Evolutionary conservation across 1,284 basidiomycete species (phyloP).

Genomic region (Cerrena zonata): DNA sequence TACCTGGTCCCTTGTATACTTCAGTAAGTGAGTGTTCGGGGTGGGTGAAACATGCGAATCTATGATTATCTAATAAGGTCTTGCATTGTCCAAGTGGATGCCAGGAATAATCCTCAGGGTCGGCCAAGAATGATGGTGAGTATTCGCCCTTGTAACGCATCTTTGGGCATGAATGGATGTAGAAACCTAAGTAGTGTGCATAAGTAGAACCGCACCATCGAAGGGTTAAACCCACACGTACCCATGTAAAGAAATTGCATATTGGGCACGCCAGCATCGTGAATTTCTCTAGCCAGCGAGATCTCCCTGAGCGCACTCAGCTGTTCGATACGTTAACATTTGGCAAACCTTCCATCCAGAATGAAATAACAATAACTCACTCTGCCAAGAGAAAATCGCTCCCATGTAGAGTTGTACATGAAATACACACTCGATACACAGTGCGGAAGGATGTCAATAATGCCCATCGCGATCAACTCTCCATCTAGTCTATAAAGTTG

Average conservation of each 20-base stretch:
- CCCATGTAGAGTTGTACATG: conserved; percentile 81
- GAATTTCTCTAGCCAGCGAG: conserved; percentile 67
- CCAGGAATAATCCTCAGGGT: conserved; percentile 83
- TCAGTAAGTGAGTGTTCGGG: conserved; percentile 48
- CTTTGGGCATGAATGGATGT: conserved; percentile 87
- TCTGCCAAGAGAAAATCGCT: conserved; percentile 79
- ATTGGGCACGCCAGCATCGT: conserved; percentile 55
- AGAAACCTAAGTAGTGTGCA: conserved; percentile 59
- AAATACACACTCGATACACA: conserved; percentile 97
- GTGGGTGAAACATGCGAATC: conserved; percentile 64
- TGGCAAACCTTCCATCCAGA: not conserved
- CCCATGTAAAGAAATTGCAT: conserved; percentile 82
- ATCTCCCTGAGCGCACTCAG: conserved; percentile 80
- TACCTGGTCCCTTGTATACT: conserved; percentile 10
- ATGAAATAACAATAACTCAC: conserved; percentile 28
- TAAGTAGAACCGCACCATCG: not conserved
- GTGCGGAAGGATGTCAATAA: conserved; percentile 84
- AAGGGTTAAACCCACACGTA: conserved; percentile 34
- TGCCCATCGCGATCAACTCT: conserved; percentile 78
- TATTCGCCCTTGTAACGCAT: conserved; percentile 98
- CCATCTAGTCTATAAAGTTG: conserved; percentile 81
- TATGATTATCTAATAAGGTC: conserved; percentile 56
- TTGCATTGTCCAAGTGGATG: conserved; percentile 59
- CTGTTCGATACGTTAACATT: conserved; percentile 31
- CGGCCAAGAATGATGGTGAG: conserved; percentile 79